Base-by-base conservation (phyloP, 2,329 filamentous ascomycete species). In the Pseudopyrenochaeta lycopersici region DNA sequence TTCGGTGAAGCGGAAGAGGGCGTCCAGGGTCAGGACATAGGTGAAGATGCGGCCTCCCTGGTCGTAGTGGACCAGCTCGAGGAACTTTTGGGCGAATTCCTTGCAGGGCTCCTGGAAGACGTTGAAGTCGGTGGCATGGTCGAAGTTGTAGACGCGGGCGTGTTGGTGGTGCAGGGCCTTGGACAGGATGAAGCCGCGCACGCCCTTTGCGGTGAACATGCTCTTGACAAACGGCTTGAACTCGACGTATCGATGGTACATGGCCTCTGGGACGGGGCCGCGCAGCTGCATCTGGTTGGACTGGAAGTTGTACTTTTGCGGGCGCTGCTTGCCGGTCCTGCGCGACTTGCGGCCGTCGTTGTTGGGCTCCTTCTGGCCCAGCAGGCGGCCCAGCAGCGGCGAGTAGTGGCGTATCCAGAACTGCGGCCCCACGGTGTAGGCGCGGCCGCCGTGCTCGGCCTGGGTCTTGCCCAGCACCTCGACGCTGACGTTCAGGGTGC, bases 221-320 rank as follows among this genome's bases (percentile, higher is more conserved):
- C 88, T 86, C 45, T 90, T 91, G 49, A 98, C 90, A 68, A 97
- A 91, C 21, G 93, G 92, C 51, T 88, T 90, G 77, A 97, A 97
- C 73, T 96, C 93, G 52, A 97, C 93, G 70, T 90, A 98, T 62
- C 92, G 90, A 73, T 97, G 93, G 74, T 97, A 97, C 30, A 98
- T 81, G 57, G 87, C 81, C 2, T 86, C 80, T 0, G 94, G 93
- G 0, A 95, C 89, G 0, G 94, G 94, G 0, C 94, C 94, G 40
- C 85, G 82, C 7, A 98, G 83, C 73, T 97, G 94, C 68, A 97
- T 88, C 74, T 97, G 90, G 72, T 92, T 93, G 33, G 94, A 91
- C 81, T 97, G 93, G 77, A 98, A 98, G 75, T 95, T 91, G 72
- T 94, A 94, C 80, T 87, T 88, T 68, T 90, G 84, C 2, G 86